Conservation (phyloP, 2,329 filamentous ascomycete species). For the Cryphonectria japonica region DNA sequence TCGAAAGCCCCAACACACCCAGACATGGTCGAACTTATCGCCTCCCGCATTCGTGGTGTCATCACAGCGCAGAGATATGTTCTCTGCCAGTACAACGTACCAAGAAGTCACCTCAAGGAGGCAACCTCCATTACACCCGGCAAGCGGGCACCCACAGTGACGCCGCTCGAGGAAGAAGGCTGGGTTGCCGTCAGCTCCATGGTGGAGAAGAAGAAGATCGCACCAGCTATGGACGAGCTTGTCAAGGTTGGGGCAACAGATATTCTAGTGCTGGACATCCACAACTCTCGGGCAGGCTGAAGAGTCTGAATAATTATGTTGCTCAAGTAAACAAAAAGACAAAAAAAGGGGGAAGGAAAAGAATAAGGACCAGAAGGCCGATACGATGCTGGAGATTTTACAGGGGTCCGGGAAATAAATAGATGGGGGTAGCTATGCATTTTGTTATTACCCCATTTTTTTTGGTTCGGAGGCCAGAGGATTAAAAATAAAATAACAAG, state of each 20-base stretch:
- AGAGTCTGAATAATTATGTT: background rate
- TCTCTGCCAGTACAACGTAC: conserved; percentile 94
- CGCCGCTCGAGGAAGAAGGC: conserved; percentile 81
- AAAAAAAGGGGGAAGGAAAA: background rate
- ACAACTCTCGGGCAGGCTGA: conserved; percentile 58
- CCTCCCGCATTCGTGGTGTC: conserved; percentile 85
- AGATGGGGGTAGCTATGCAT: background rate
- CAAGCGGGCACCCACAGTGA: conserved; percentile 90
- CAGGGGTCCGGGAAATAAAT: background rate
- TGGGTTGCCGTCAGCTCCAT: conserved; percentile 96
- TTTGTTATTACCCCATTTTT: background rate
- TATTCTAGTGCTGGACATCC: conserved; percentile 83
- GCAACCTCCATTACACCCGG: conserved; percentile 85
- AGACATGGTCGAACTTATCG: conserved; percentile 80
- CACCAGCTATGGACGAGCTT: conserved; percentile 84
- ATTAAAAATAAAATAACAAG: background rate
- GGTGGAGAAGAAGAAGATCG: conserved; percentile 87
- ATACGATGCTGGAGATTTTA: background rate
- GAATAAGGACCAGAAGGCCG: background rate
- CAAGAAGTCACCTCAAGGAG: conserved; percentile 66
- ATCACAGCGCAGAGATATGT: conserved; percentile 95
- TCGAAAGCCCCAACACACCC: conserved; percentile 82
- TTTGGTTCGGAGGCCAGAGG: background rate
- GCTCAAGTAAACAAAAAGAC: too few relatives aligned
- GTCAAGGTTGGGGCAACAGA: conserved; percentile 77